Evolutionary conservation across 805 yeast species (phyloP).

Genomic region (Kockiozyma suomiensis): DNA sequence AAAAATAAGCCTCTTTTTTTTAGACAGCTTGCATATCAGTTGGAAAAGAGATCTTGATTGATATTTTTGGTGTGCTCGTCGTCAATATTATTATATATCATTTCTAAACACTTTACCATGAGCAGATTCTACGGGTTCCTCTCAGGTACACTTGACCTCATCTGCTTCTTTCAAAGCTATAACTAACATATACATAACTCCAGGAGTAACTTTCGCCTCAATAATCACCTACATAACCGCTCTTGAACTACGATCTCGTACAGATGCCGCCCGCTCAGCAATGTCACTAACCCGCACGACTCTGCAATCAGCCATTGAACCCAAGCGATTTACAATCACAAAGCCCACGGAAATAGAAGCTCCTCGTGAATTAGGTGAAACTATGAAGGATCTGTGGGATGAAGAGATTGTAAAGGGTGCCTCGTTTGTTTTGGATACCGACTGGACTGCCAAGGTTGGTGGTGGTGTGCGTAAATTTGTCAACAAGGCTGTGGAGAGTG

Average conservation of each 20-base stretch:
- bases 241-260: conserved; percentile 55
- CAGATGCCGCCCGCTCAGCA: conserved; percentile 50
- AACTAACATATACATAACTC: conserved; percentile 36
- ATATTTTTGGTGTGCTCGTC: no score
- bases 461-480: background rate
- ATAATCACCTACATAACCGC: conserved; percentile 65
- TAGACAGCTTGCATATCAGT: background rate
- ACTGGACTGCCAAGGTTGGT: conserved; percentile 9
- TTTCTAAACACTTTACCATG: conserved; percentile 37
- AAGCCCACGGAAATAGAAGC: conserved; percentile 37
- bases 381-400: conserved; percentile 78
- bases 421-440: conserved; percentile 52
- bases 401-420: conserved; percentile 66
- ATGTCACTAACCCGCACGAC: conserved; percentile 54
- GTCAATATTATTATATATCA: background rate
- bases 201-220: conserved; percentile 64
- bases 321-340: conserved; percentile 2
- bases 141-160: conserved; percentile 47
- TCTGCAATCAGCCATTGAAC: conserved; percentile 45
- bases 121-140: conserved; percentile 59
- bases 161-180: background rate
- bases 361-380: conserved; percentile 55
- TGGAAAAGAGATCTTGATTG: background rate
- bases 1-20: background rate
- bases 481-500: background rate